Percentiles rank a stretch among this genome's conserved stretches.
phyloP scores from a whole-genome alignment of 345 rosid genomes.

The Citrus maxima region DNA sequence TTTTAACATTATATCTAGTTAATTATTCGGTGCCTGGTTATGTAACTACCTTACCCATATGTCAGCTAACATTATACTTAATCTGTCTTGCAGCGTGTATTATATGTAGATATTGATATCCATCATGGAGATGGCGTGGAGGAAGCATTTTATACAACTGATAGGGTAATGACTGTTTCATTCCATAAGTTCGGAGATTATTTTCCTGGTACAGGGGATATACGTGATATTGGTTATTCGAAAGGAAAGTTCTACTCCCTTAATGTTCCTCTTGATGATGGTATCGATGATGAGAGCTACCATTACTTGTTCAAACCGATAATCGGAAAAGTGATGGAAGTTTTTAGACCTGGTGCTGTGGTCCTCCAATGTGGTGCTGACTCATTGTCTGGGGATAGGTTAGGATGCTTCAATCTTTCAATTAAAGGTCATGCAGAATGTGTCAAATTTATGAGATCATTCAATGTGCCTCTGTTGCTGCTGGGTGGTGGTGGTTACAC shows the following conservation, averaged over 20 bases:
- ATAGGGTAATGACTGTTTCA: slow-evolving; percentile 69
- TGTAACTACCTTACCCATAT: not conserved
- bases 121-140: slow-evolving; percentile 74
- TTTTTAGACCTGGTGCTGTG: slow-evolving; percentile 60
- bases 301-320: slow-evolving; percentile 60
- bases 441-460: slow-evolving; percentile 64
- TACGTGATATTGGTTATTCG: slow-evolving; percentile 47
- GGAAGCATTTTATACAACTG: slow-evolving; percentile 71
- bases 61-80: not conserved
- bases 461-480: slow-evolving; percentile 57
- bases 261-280: slow-evolving; percentile 68
- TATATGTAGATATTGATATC: slow-evolving; percentile 64
- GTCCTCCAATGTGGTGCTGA: slow-evolving; percentile 72
- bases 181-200: slow-evolving; percentile 69
- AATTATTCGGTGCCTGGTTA: not conserved
- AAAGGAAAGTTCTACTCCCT: slow-evolving; percentile 67
- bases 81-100: slow-evolving; percentile 46
- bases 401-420: slow-evolving; percentile 68
- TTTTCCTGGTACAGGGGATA: slow-evolving; percentile 70
- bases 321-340: slow-evolving; percentile 62
- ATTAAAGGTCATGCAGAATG: slow-evolving; percentile 71
- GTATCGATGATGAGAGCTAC: slow-evolving; percentile 68
- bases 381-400: slow-evolving; percentile 60
- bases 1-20: not conserved
- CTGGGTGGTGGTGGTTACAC: slow-evolving; percentile 69